These are phyloP conservation scores for Pythium volutum DNA, from an alignment of 352 stramenopile genomes.

Conservation along the genomic window DNA sequence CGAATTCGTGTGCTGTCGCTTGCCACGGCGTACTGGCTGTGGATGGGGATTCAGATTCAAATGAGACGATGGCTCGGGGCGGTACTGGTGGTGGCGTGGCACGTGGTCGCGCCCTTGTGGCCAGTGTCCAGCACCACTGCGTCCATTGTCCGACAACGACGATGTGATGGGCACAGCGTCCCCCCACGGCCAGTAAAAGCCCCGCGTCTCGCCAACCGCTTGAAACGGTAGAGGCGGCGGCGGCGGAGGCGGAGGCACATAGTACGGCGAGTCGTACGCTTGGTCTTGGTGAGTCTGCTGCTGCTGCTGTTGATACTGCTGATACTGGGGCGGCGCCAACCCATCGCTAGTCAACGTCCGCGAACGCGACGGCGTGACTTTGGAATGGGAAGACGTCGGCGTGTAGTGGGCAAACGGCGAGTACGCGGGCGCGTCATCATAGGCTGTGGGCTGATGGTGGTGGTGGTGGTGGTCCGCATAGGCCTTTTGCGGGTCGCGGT, in stretches of 20 bases:
- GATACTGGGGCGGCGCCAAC: not conserved
- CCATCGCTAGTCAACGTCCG: conserved; percentile 11
- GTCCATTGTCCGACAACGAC: not conserved
- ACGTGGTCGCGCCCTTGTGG: not conserved
- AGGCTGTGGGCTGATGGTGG: too few relatives aligned
- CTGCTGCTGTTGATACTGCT: not conserved
- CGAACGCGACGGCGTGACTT: too few relatives aligned
- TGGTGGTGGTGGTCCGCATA: too few relatives aligned
- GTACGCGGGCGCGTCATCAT: not conserved
- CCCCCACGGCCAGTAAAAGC: conserved; percentile 3
- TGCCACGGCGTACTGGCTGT: conserved; percentile 8
- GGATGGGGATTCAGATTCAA: not conserved
- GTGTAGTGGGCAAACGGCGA: conserved; percentile 3
- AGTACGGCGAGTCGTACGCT: conserved; percentile 16
- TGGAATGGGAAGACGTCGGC: conserved; percentile 7
- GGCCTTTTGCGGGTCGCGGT: not conserved
- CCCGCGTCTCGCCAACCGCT: not conserved
- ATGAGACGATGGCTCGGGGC: not conserved
- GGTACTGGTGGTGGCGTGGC: conserved; percentile 16
- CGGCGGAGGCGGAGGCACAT: conserved; percentile 1
- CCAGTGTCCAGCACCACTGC: not conserved
- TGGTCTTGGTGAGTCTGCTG: not conserved
- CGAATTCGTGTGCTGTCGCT: conserved; percentile 20
- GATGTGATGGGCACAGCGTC: not conserved
- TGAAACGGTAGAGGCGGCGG: not conserved